Conservation (phyloP, 2,329 filamentous ascomycete species). For the Didymella keratinophila region DNA sequence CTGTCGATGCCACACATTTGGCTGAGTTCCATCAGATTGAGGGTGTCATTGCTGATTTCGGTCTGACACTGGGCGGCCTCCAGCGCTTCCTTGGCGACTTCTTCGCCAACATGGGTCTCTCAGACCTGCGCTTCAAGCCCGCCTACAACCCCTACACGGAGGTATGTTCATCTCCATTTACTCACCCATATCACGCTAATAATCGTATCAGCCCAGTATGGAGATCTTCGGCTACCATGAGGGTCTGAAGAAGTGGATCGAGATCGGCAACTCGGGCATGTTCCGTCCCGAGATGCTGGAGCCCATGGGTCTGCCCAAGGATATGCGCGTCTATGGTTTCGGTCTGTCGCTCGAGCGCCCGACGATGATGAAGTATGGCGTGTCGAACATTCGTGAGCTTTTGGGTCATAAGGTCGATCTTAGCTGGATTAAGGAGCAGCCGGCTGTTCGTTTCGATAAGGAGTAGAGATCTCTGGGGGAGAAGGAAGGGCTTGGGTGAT, state of each 20-base stretch:
- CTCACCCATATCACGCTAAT: not conserved
- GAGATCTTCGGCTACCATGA: conserved; percentile 97
- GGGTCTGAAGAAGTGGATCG: conserved; percentile 71
- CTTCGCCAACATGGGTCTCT: conserved; percentile 95
- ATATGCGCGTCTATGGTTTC: conserved; percentile 94
- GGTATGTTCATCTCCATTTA: conserved; percentile 21
- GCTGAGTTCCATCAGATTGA: conserved; percentile 99
- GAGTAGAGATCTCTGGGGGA: conserved; percentile 56
- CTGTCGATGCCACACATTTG: conserved; percentile 94
- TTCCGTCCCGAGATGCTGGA: conserved; percentile 98
- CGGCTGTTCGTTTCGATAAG: conserved; percentile 89
- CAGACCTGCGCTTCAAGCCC: conserved; percentile 90
- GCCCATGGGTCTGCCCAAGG: conserved; percentile 89
- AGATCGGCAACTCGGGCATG: conserved; percentile 98
- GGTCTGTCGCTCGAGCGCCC: conserved; percentile 90
- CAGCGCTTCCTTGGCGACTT: conserved; percentile 96
- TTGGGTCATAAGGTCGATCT: conserved; percentile 96
- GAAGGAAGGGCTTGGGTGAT: not conserved
- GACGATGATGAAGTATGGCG: conserved; percentile 91
- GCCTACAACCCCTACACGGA: conserved; percentile 85
- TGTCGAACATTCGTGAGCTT: conserved; percentile 87
- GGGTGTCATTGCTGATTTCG: conserved; percentile 97
- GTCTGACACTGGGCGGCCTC: conserved; percentile 85
- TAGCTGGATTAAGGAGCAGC: conserved; percentile 88
- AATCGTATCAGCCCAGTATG: conserved; percentile 69